Evolutionary conservation across 371 early-diverging fungal species (phyloP).

Genomic region (Mucor velutinosus): DNA sequence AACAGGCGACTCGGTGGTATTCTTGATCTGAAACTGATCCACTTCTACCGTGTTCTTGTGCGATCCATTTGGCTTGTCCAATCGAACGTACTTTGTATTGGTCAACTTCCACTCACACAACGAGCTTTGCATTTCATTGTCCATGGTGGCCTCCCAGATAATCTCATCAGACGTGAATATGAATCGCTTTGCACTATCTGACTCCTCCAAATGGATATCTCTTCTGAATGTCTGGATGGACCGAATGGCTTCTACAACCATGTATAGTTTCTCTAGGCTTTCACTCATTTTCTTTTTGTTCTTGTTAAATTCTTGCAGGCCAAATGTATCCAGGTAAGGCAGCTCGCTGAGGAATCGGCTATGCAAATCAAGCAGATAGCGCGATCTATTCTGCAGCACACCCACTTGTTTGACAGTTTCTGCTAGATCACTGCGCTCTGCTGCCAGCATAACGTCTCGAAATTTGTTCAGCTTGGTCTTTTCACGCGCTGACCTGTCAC

Average conservation of each 20-base stretch:
- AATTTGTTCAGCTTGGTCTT: conserved; percentile 68
- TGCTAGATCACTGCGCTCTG: conserved; percentile 58
- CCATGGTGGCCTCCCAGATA: conserved; percentile 62
- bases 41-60: conserved; percentile 70
- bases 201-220: conserved; percentile 26
- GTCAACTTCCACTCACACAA: conserved; percentile 63
- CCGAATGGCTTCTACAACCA: conserved; percentile 63
- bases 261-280: conserved; percentile 56
- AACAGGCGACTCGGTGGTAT: conserved; percentile 56
- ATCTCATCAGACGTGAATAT: conserved; percentile 44
- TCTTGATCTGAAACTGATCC: conserved; percentile 69
- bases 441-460: conserved; percentile 73
- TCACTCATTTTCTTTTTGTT: conserved; percentile 17
- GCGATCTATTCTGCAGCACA: conserved; percentile 54
- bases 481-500: conserved; percentile 55
- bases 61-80: conserved; percentile 67
- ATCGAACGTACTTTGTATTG: conserved; percentile 50
- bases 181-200: conserved; percentile 25
- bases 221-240: conserved; percentile 42
- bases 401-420: conserved; percentile 62
- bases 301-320: conserved; percentile 15
- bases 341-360: conserved; percentile 58
- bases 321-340: conserved; percentile 23
- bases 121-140: conserved; percentile 35
- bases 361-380: conserved; percentile 53